Evolutionary conservation across 495 filamentous ascomycete species (phyloP), one percentile per base, ranked within the genome.

Genomic region (Schizothecium vesticola): DNA sequence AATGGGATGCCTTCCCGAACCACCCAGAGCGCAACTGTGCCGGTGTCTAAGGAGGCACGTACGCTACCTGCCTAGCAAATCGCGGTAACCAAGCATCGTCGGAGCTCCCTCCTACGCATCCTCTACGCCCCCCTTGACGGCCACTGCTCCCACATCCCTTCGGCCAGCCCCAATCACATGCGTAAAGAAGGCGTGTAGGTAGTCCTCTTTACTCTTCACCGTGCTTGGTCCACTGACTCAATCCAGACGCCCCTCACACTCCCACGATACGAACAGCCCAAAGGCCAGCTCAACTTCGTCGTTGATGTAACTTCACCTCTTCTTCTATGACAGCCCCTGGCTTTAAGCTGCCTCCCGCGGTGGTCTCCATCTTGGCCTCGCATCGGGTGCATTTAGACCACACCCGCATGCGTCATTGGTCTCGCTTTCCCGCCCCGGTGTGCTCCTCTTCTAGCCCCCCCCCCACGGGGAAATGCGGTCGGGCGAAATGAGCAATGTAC

Each of bases 131-230:
- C 19, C 19, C 6, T 51, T 51, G 43, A 51, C 16, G 16, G 6
- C 43, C 43, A 51, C 43, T 33, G 10, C 31, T 51, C 43, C 43
- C 43, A n/a, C 43, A n/a, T n/a, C 43, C 43, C 43, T 51, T 51
- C 19, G 43, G 43, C 16, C 43, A 19, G 43, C 43, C 43, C 43
- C 19, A 12, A 11, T 67, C 71, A 73, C 72, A 69, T 61, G 61
- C 74, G 70, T 67, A 69, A 73, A 63, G 69, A 61, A 70, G 71
- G 75, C 19, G 72, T 75, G 72, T 68, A 76, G 73, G 70, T 74
- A 69, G 73, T 70, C 70, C 75, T 67, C 75, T 72, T 36, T 61
- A 64, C 55, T 51, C 43, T 51, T 2, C 43, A 9, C 6, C 19
- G 43, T n/a, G 70, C 31, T 43, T 56, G 64, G 60, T 61, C 56